Base-by-base conservation (phyloP, 805 yeast species). In the Saccharomycopsis fermentans region DNA sequence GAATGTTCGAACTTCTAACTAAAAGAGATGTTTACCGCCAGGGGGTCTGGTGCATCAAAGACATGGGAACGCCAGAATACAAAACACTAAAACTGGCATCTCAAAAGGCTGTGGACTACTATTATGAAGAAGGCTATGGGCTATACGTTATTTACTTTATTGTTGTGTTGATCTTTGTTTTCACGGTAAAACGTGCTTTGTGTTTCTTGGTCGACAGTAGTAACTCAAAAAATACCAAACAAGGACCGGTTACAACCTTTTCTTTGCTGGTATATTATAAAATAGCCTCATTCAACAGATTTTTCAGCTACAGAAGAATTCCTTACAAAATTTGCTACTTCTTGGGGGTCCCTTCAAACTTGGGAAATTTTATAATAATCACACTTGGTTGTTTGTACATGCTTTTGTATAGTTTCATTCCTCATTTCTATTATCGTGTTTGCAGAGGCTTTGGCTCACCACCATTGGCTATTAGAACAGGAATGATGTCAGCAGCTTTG, bases 391-490 rank as follows among this genome's bases (percentile, higher is more conserved):
- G 65, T 56, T 65, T 75, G 43, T 77, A 76, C 61, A 53, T 68
- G 6, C 50, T 72, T 6, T 66, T 71, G 16, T 68, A 68, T 59
- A 58, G 68, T 19, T 73, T 74, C 36, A 64, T 73, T 66, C 84
- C 84, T 6, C 79, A 76, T 56, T 73, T 73, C 54, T 80, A 77
- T 74, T 77, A 77, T 61, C 68, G 84, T 58, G 79, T 69, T 0
- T 81, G 86, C 65, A 37, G 68, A 4, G 81, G 81, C 0, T 81
- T 80, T 66, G 86, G 85, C 1, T 72, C 82, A 2, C 82, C 84
- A n/a, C 85, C 84, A 9, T 60, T 81, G 37, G 82, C 81, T 0
- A 76, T 78, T 1, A 67, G 85, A 54, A 71, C 83, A 1, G 84
- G 84, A 1, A 61, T 79, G 32, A 74, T 77, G 75, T 74, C 80